Evolutionary conservation across 495 filamentous ascomycete genomes (phyloP), one percentile per base, ranked within the genome.

Genomic region (Evansstolkia leycettana): DNA sequence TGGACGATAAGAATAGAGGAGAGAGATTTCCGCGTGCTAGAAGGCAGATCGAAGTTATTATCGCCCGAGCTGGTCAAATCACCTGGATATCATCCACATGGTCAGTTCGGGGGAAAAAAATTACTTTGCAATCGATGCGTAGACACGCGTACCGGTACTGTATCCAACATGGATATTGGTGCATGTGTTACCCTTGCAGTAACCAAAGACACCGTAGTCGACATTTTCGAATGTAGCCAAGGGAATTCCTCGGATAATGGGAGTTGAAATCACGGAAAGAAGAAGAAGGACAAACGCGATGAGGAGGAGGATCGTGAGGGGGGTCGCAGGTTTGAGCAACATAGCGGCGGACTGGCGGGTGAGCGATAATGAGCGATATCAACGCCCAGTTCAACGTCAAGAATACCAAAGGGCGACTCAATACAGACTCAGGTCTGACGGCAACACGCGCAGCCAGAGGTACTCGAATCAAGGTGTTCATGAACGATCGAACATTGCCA

Each of bases 191-290:
- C 51, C 56, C 34, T 76, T 65, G 59, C 90, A 98, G 47, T 76
- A 94, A 8, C 90, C 90, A 64, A 95, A 90, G 9, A 96, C 90
- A 5, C 90, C 90, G 60, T 94, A 93, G 36, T 80, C 76, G 43
- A 84, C 72, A 39, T 78, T 76, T 13, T 76, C 51, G 49, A 75
- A 90, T 9, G 72, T 78, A 12, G 80, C 87, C 7, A 98, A 66
- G 1, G 85, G 84, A 20, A 98, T 88, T 8, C 63, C 69, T 46
- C 80, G 80, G 51, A 98, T 76, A 43, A 98, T 84, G 8, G 90
- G 90, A 0, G 87, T 88, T n/a, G 87, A 93, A 14, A 98, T 58
- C 25, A 85, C 82, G n/a, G 86, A 82, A 14, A 98, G 65, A 3
- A 95, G 62, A 14, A 98, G 67, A 19, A 95, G 68, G 33, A 64